Evolutionary conservation across 148 eudicot genomes (phyloP).

Genomic region (Pharnaceum exiguum): DNA sequence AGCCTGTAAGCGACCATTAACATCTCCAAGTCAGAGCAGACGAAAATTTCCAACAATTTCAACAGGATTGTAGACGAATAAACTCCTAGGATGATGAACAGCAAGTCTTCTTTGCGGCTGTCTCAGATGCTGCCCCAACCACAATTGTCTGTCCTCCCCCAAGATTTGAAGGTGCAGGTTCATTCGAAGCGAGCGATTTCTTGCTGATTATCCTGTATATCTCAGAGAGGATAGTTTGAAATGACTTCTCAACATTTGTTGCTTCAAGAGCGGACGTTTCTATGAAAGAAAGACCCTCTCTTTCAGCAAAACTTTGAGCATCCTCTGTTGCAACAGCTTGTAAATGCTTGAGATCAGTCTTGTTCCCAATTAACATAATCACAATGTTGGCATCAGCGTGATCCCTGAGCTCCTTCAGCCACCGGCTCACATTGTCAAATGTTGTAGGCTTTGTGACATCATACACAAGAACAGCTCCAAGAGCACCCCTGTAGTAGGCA

Average conservation of each 20-base stretch:
- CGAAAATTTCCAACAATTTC: no score
- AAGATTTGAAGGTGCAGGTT: background rate
- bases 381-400: conserved; percentile 73
- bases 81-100: conserved; percentile 11
- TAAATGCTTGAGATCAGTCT: conserved; percentile 64
- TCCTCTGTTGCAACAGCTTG: conserved; percentile 64
- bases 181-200: conserved; percentile 5
- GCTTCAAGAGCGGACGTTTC: conserved; percentile 78
- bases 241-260: conserved; percentile 58
- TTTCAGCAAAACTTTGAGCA: conserved; percentile 51
- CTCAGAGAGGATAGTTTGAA: conserved; percentile 57
- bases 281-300: conserved; percentile 60
- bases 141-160: conserved; percentile 7
- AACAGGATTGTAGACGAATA: no score
- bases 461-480: conserved; percentile 44
- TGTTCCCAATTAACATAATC: conserved; percentile 74
- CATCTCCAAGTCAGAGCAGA: no score
- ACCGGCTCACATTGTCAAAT: conserved; percentile 33
- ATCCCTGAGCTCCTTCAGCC: conserved; percentile 66
- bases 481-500: conserved; percentile 43
- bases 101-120: conserved; percentile 6
- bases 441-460: conserved; percentile 44
- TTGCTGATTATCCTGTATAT: conserved; percentile 27
- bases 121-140: conserved; percentile 2
- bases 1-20: no score